Base-by-base conservation (phyloP, 345 rosid genomes). In the Microcos paniculata region DNA sequence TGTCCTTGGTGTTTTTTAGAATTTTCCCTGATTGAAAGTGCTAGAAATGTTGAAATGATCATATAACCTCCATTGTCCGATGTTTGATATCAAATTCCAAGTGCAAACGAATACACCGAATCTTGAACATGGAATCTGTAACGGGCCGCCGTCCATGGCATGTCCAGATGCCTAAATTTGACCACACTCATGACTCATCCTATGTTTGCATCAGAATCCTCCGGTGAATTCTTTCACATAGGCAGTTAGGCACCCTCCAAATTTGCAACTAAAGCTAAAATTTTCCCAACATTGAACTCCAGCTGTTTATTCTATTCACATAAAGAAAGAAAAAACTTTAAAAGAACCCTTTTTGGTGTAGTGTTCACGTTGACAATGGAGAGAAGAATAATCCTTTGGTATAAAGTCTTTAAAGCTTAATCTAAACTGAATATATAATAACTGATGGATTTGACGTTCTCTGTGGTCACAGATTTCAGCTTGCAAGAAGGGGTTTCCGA, bases 401-500 rank as follows among this genome's bases (percentile, higher is more conserved):
- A 6, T 51, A 0, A 51, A 2, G 19, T n/a, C 0, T 53, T 53
- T 21, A 1, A 21, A 23, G 21, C 11, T 21, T 53, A 8, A 8
- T 2, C 12, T 70, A 40, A 21, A 18, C 8, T 38, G 21, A 55
- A 28, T 66, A 62, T 8, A 33, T 56, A 21, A 68, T 24, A 28
- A n/a, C 28, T 46, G 18, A 66, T 19, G 62, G 8, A 46, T 64
- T 45, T 33, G 58, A 42, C 7, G 46, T 64, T 49, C 15, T 28
- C 12, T 55, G 40, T 77, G 48, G n/a, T 21, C 83, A 62, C 94
- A 96, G 99, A 88, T 96, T 74, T 91, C 99, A 30, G 94, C 94
- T 74, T 89, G 90, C 80, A 91, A 92, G 85, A 90, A 88, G 21
- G 94, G 85, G 71, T 89, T 90, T 75, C 92, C 96, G 4, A 87